Evolutionary conservation across 345 rosid genomes (phyloP).

Genomic region (Citrus mangshanensis): DNA sequence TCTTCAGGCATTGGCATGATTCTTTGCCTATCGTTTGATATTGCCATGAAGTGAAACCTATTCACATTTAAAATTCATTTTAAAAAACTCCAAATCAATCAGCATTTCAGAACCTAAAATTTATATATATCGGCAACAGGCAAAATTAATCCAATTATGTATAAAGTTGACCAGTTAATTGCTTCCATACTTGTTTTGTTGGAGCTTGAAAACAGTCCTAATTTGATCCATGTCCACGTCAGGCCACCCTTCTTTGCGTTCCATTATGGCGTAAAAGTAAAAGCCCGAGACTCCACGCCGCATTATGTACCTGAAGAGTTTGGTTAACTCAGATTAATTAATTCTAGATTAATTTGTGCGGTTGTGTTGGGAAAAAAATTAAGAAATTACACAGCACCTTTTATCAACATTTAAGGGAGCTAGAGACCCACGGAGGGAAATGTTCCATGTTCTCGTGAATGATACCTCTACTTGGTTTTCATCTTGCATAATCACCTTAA

Average conservation of each 20-base stretch:
- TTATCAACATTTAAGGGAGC: slow-evolving; percentile 84
- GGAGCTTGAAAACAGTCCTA: slow-evolving; percentile 79
- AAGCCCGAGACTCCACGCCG: slow-evolving; percentile 68
- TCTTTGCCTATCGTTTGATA: slow-evolving; percentile 68
- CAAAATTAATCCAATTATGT: not conserved
- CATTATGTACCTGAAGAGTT: slow-evolving; percentile 55
- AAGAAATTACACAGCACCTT: slow-evolving; percentile 33
- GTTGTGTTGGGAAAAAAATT: not conserved
- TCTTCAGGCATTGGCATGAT: slow-evolving; percentile 68
- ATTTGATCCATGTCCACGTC: slow-evolving; percentile 84
- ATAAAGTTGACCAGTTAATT: not conserved
- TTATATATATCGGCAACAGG: not conserved
- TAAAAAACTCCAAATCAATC: too few species aligned
- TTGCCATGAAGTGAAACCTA: slow-evolving; percentile 82
- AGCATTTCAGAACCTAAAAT: too few species aligned
- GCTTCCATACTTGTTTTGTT: slow-evolving; percentile 35
- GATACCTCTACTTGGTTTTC: slow-evolving; percentile 71
- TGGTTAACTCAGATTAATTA: too few species aligned
- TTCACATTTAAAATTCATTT: not conserved
- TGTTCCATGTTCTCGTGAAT: slow-evolving; percentile 54
- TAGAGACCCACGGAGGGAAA: slow-evolving; percentile 17
- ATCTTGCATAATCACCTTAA: slow-evolving; percentile 38
- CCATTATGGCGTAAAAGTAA: slow-evolving; percentile 65
- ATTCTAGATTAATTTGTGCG: too few species aligned
- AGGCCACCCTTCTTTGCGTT: slow-evolving; percentile 75